phyloP scores from a whole-genome alignment of 2,329 filamentous ascomycete genomes.

The Penicillium sp. region DNA sequence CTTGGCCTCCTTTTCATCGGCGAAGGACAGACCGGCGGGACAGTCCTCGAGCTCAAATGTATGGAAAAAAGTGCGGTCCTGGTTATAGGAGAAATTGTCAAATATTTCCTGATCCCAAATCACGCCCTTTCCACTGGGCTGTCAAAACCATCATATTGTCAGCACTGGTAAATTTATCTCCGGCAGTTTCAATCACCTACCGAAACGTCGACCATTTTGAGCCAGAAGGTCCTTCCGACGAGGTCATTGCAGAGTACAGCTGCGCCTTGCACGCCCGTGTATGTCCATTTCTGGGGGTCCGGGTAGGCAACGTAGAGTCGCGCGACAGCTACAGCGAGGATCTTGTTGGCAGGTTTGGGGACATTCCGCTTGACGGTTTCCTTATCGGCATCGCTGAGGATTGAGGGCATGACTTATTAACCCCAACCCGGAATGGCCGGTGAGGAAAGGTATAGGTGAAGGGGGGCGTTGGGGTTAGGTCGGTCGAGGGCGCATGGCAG shows the following conservation, averaged over 20 bases:
- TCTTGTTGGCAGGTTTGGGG: conserved; percentile 93
- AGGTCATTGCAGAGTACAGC: conserved; percentile 87
- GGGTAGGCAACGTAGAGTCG: conserved; percentile 86
- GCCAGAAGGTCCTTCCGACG: conserved; percentile 92
- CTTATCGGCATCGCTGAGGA: conserved; percentile 90
- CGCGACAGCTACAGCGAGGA: conserved; percentile 89
- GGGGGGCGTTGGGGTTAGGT: conserved; percentile 5
- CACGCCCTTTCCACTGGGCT: conserved; percentile 75
- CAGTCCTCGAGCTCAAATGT: conserved; percentile 94
- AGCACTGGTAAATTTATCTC: conserved; percentile 3
- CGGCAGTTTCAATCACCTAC: conserved; percentile 52
- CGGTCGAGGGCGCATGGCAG: conserved; percentile 18
- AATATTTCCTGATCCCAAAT: conserved; percentile 99
- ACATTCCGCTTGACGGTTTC: conserved; percentile 92
- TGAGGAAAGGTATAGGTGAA: conserved; percentile 6
- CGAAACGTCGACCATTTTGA: conserved; percentile 95
- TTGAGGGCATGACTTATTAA: conserved; percentile 50
- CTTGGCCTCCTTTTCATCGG: conserved; percentile 95
- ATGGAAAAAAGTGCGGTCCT: conserved; percentile 96
- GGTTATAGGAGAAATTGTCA: conserved; percentile 90
- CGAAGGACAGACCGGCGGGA: conserved; percentile 82
- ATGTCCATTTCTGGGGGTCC: conserved; percentile 80
- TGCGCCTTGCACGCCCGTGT: conserved; percentile 88
- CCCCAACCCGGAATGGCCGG: conserved; percentile 1
- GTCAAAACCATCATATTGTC: conserved; percentile 11